phyloP scores from a whole-genome alignment of 2,329 filamentous ascomycete species.

The Saccharata proteae region DNA sequence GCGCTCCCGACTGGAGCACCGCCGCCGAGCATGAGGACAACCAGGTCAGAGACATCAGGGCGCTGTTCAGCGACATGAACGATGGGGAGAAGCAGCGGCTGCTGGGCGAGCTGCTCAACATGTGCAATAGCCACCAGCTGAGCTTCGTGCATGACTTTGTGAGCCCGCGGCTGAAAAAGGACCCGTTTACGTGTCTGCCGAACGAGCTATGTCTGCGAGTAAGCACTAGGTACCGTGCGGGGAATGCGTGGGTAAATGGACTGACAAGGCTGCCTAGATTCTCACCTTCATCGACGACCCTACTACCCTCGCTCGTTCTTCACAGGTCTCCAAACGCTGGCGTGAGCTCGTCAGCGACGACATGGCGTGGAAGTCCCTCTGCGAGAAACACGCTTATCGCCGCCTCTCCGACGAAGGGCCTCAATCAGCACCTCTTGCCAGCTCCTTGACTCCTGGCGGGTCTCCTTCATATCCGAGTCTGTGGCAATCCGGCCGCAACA shows the following conservation, averaged over 20 bases:
- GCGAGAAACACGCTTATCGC: conserved; percentile 86
- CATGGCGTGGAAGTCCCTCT: conserved; percentile 95
- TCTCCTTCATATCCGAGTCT: conserved; percentile 6
- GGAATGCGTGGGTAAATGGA: conserved; percentile 14
- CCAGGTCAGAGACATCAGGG: conserved; percentile 65
- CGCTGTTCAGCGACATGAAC: conserved; percentile 68
- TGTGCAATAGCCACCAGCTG: conserved; percentile 89
- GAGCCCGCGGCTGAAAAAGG: conserved; percentile 85
- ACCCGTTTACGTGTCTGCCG: conserved; percentile 83
- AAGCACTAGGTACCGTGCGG: conserved; percentile 31
- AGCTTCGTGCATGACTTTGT: conserved; percentile 97
- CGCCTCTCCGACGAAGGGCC: conserved; percentile 29
- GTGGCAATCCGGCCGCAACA: conserved; percentile 1
- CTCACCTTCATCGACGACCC: conserved; percentile 96
- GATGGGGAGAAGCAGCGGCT: conserved; percentile 67
- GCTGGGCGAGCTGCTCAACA: conserved; percentile 76
- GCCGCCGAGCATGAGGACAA: conserved; percentile 72
- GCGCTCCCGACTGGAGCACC: conserved; percentile 62
- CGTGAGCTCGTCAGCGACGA: conserved; percentile 88
- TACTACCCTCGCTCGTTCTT: conserved; percentile 81
- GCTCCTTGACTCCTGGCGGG: conserved; percentile 10
- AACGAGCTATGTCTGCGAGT: conserved; percentile 87
- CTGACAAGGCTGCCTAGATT: conserved; percentile 57
- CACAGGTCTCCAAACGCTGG: conserved; percentile 94
- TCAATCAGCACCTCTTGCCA: background rate